Conservation (phyloP, 768 basidiomycete species). For the Pulveroboletus frians region DNA sequence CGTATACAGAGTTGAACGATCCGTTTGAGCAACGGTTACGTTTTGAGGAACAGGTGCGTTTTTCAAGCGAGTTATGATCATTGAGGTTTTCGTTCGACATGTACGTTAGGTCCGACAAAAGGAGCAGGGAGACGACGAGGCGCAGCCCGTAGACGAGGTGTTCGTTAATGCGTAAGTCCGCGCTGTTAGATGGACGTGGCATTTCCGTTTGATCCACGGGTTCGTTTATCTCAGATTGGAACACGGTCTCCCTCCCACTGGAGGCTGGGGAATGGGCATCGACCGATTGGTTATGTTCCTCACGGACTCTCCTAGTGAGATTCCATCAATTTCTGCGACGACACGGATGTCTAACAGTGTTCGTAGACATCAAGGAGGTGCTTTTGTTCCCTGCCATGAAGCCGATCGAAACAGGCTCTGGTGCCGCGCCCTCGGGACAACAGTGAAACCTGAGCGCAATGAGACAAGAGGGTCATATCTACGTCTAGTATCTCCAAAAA, state of each 20-base stretch:
- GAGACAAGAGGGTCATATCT: conserved; percentile 26
- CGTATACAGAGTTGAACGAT: conserved; percentile 99
- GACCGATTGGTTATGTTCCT: conserved; percentile 99
- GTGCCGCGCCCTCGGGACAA: conserved; percentile 27
- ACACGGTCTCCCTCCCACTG: conserved; percentile 95
- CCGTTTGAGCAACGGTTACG: conserved; percentile 93
- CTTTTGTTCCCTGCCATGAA: conserved; percentile 97
- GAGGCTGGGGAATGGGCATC: conserved; percentile 95
- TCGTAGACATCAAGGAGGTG: conserved; percentile 91
- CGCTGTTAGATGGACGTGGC: not conserved
- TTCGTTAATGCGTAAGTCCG: conserved; percentile 84
- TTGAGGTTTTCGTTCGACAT: not conserved
- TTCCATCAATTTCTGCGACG: not conserved
- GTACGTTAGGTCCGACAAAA: conserved; percentile 70
- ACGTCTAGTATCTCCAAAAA: not conserved
- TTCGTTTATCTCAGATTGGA: conserved; percentile 58
- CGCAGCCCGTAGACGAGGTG: conserved; percentile 94
- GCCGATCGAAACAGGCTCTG: conserved; percentile 55
- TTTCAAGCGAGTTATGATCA: not conserved
- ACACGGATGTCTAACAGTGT: not conserved
- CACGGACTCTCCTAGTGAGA: conserved; percentile 86
- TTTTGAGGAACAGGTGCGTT: conserved; percentile 84
- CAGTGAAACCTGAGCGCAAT: conserved; percentile 9
- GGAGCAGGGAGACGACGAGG: conserved; percentile 96
- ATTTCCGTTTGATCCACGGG: conserved; percentile 1